Percentiles rank a stretch among this genome's conserved stretches.
Conservation (phyloP, 2,329 filamentous ascomycete species). For the Fusarium xyrophilum region DNA sequence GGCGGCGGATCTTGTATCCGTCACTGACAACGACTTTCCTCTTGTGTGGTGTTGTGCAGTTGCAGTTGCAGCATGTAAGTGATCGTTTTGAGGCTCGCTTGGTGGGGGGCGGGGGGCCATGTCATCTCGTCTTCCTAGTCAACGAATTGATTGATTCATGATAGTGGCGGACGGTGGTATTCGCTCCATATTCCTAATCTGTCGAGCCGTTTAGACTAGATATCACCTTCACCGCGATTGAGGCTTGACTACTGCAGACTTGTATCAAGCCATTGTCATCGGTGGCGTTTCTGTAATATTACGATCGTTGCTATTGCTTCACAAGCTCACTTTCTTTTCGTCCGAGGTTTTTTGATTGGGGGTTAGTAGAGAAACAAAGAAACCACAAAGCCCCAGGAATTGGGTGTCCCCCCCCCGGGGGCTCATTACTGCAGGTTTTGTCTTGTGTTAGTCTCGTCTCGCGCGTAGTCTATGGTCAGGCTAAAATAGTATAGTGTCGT, state of each 20-base stretch:
- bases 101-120: background rate
- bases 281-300: constrained; percentile 31
- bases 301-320: background rate
- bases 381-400: constrained; percentile 7
- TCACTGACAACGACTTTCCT: background rate
- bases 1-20: constrained; percentile 9
- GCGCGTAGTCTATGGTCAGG: constrained; percentile 8
- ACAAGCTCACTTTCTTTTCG: background rate
- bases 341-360: constrained; percentile 13
- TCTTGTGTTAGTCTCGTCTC: constrained; percentile 27
- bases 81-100: constrained; percentile 29
- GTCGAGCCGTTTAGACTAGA: constrained; percentile 24
- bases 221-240: constrained; percentile 24
- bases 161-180: constrained; percentile 12
- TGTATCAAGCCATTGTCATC: constrained; percentile 13
- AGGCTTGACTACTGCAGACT: constrained; percentile 3
- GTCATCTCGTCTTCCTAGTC: background rate
- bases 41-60: background rate
- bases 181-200: constrained; percentile 31
- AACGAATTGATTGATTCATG: background rate
- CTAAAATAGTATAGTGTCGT: constrained; percentile 13
- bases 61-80: constrained; percentile 9
- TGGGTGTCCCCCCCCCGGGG: too few species aligned
- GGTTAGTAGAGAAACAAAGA: background rate
- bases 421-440: constrained; percentile 11